Conservation (phyloP, 257 asterid genomes). For the Plantago elongata region DNA sequence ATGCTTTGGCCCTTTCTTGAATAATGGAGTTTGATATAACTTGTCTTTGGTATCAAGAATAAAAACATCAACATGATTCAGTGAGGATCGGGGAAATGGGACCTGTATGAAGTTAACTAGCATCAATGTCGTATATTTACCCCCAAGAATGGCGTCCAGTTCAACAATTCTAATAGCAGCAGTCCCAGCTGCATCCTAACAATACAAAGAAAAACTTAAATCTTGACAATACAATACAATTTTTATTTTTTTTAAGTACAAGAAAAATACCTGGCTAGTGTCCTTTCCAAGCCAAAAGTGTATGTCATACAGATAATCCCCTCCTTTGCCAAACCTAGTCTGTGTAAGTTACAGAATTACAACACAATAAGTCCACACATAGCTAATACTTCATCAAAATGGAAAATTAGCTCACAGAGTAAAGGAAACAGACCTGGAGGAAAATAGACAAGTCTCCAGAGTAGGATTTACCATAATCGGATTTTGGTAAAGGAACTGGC, state of each 20-base stretch:
- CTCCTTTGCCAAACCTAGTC: slow-evolving; percentile 85
- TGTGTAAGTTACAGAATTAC: slow-evolving; percentile 19
- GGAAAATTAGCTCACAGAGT: slow-evolving; percentile 2
- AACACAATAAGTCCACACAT: slow-evolving; percentile 4
- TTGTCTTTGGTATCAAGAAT: slow-evolving; percentile 84
- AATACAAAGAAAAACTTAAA: slow-evolving; percentile 4
- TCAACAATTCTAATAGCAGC: slow-evolving; percentile 91
- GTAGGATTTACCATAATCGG: slow-evolving; percentile 87
- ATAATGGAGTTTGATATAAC: slow-evolving; percentile 90
- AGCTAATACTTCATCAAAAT: slow-evolving; percentile 3
- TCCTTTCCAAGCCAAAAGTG: slow-evolving; percentile 98
- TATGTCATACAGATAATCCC: slow-evolving; percentile 72
- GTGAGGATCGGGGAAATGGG: slow-evolving; percentile 88
- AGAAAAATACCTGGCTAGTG: slow-evolving; percentile 70
- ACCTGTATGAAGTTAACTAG: slow-evolving; percentile 41
- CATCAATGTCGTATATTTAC: slow-evolving; percentile 5
- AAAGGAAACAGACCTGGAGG: slow-evolving; percentile 59
- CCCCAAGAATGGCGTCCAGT: slow-evolving; percentile 80
- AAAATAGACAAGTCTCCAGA: slow-evolving; percentile 83
- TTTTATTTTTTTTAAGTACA: too few species aligned
- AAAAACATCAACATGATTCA: slow-evolving; percentile 96
- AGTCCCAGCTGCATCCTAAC: slow-evolving; percentile 94
- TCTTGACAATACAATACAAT: slow-evolving; percentile 13
- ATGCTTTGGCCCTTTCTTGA: slow-evolving; percentile 95
- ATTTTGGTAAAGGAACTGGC: slow-evolving; percentile 85